Conservation (phyloP, 2,329 filamentous ascomycete species). For the Emericellopsis cladophorae region DNA sequence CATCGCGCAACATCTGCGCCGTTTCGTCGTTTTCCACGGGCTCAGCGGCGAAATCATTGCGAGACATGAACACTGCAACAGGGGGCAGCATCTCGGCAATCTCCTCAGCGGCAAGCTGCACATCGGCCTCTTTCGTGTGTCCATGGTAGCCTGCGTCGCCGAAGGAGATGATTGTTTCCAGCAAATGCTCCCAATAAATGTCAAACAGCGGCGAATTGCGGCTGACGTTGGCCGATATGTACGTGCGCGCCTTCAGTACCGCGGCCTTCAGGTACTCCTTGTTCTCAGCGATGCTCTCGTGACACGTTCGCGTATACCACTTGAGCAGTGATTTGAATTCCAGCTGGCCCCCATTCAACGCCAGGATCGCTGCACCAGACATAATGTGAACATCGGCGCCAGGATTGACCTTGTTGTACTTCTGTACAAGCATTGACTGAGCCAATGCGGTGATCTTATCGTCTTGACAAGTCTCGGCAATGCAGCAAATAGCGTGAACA, state of each 20-base stretch:
- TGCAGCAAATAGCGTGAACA: constrained; percentile 89
- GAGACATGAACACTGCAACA: constrained; percentile 71
- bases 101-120: constrained; percentile 72
- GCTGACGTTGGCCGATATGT: constrained; percentile 59
- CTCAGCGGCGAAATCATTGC: constrained; percentile 40
- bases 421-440: constrained; percentile 93
- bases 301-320: constrained; percentile 63
- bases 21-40: constrained; percentile 51
- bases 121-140: constrained; percentile 62
- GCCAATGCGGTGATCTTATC: constrained; percentile 88
- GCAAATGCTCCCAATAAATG: constrained; percentile 70
- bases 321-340: constrained; percentile 83
- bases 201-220: constrained; percentile 65
- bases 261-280: constrained; percentile 58
- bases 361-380: constrained; percentile 65
- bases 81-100: constrained; percentile 82
- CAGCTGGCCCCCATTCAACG: constrained; percentile 61
- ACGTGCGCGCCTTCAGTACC: constrained; percentile 66
- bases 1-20: constrained; percentile 67
- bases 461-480: constrained; percentile 70
- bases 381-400: constrained; percentile 78
- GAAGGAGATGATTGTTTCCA: constrained; percentile 81
- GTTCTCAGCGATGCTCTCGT: constrained; percentile 58
- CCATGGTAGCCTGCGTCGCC: constrained; percentile 71
- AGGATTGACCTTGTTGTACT: constrained; percentile 73